Conservation (phyloP, 2,329 filamentous ascomycete genomes). For the Ophioceras dolichostomum region DNA sequence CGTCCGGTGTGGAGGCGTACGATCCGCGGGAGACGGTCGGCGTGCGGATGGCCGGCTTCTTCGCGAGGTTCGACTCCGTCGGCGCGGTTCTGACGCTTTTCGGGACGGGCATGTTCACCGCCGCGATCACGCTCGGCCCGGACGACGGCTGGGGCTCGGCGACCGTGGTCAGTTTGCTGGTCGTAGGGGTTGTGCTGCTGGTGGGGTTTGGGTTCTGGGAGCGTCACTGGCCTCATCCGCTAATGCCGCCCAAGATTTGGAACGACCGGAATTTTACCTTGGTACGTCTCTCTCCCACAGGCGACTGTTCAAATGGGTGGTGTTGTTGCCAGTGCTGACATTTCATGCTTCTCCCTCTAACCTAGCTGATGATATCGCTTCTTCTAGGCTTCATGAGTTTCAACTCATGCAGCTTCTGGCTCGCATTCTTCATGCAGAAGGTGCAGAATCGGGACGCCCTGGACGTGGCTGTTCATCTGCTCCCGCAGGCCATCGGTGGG, state of each 20-base stretch:
- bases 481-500: conserved; percentile 53
- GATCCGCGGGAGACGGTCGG: conserved; percentile 12
- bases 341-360: neutral
- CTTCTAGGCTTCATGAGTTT: conserved; percentile 53
- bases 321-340: neutral
- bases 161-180: conserved; percentile 49
- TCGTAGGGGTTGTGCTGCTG: conserved; percentile 45
- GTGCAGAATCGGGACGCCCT: conserved; percentile 39
- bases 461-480: conserved; percentile 46
- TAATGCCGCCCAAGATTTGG: conserved; percentile 45
- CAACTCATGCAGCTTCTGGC: conserved; percentile 46
- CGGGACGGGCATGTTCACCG: conserved; percentile 54
- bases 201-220: conserved; percentile 51
- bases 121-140: conserved; percentile 45
- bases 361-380: conserved; percentile 40
- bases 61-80: conserved; percentile 47
- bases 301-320: too few species aligned
- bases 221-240: conserved; percentile 30
- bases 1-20: conserved; percentile 32
- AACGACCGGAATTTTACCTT: conserved; percentile 52
- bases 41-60: conserved; percentile 22
- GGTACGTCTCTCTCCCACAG: conserved; percentile 20
- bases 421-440: conserved; percentile 53
- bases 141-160: conserved; percentile 48
- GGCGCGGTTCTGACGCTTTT: conserved; percentile 48